A percentile compares a stretch with the other conserved stretches of the same genome.
Conservation (phyloP, 306 rosid species). For the Casuarina cunninghamiana region DNA sequence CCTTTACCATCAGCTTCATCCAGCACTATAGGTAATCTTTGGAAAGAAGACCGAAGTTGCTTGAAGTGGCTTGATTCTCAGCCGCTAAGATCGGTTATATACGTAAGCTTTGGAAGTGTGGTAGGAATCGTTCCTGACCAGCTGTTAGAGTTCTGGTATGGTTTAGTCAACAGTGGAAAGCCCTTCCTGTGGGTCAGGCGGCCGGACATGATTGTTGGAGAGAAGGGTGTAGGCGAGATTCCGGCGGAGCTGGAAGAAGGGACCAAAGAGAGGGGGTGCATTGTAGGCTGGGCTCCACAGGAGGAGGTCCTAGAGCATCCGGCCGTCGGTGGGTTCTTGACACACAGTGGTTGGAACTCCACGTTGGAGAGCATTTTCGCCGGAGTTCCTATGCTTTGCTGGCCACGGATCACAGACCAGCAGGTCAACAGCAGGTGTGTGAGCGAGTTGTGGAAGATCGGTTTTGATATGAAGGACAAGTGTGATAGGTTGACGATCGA, state of each 20-base stretch:
- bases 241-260: slow-evolving; percentile 20
- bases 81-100: slow-evolving; percentile 32
- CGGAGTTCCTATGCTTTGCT: slow-evolving; percentile 26
- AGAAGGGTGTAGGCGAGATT: background rate
- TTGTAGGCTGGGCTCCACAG: slow-evolving; percentile 39
- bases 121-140: background rate
- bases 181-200: slow-evolving; percentile 42
- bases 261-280: slow-evolving; percentile 18
- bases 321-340: slow-evolving; percentile 34
- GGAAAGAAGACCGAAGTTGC: slow-evolving; percentile 28
- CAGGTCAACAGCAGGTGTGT: slow-evolving; percentile 23
- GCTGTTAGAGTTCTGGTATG: slow-evolving; percentile 43
- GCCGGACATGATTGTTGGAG: background rate
- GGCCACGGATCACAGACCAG: slow-evolving; percentile 27
- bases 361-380: background rate
- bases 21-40: background rate
- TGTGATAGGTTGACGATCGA: slow-evolving; percentile 25
- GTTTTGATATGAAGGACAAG: slow-evolving; percentile 41
- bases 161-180: slow-evolving; percentile 32
- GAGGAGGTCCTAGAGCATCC: slow-evolving; percentile 34
- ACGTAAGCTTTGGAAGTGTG: slow-evolving; percentile 48
- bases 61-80: slow-evolving; percentile 39
- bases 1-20: background rate
- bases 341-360: slow-evolving; percentile 20
- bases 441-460: slow-evolving; percentile 32